Evolutionary conservation across 2,329 filamentous ascomycete species (phyloP), one percentile per base, ranked within the genome.

Genomic region (Escovopsis sp.): DNA sequence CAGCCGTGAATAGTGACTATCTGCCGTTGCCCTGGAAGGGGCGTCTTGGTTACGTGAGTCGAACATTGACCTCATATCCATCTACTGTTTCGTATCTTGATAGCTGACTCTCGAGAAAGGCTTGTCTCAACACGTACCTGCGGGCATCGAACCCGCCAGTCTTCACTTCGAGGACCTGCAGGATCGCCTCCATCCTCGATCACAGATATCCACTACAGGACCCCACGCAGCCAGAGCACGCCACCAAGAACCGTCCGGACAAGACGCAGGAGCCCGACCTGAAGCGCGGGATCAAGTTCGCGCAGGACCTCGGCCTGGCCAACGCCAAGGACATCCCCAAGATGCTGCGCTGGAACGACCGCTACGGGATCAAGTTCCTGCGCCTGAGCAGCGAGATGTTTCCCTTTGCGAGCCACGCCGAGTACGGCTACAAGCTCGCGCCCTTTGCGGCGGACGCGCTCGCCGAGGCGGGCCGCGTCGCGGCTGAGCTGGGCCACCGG

Each of bases 321-420:
- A 96, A 96, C 59, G 82, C 84, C 1, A 72, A 75, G 35, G 89
- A 96, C 52, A 76, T 95, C 30, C 64, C 73, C 44, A 94, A 93
- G 60, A 85, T 95, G 76, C 55, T 95, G 8, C 73, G 77, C 2
- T 96, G 89, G 89, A 95, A 96, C 55, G 81, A 93, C 49, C 83
- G 77, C 51, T 95, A 89, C 49, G 80, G 82, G 34, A 96, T 96
- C 62, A 88, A 79, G 51, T 95, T 96, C 59, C 77, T 96, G 75
- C 77, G 89, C 1, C 68, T 96, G 18, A 94, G 85, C 51, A 94
- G 85, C 43, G 89, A 95, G 52, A 95, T 95, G 84, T 96, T 96
- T 49, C 89, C 89, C 0, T 95, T 95, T 58, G 89, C 89, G 2
- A 93, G 85, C 49, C 89, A 96, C 54, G 72, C 75, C 23, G 82